A percentile compares a stretch with the other conserved stretches of the same genome.
phyloP scores from a whole-genome alignment of 2,329 filamentous ascomycete genomes.

The Immersiporthe knoxdaviesiana region DNA sequence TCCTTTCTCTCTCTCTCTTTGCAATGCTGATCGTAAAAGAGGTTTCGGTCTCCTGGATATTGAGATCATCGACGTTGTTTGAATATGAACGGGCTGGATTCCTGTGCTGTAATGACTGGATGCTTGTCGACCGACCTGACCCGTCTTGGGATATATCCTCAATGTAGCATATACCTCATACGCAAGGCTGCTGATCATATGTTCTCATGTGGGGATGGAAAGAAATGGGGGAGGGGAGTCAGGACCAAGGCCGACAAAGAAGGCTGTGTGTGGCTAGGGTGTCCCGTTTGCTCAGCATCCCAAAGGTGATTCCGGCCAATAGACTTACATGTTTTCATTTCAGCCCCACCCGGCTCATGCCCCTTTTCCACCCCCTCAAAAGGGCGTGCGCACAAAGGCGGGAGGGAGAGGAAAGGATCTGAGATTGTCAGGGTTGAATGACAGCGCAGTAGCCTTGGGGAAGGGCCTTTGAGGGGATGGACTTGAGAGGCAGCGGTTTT shows the following conservation, averaged over 20 bases:
- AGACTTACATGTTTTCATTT: neutral
- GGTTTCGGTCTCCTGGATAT: too few relatives aligned
- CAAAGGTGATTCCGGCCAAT: neutral
- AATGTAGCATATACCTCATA: neutral
- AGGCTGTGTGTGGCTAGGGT: neutral
- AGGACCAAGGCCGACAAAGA: too few relatives aligned
- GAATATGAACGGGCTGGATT: too few relatives aligned
- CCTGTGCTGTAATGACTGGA: too few relatives aligned
- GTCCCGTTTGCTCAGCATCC: neutral
- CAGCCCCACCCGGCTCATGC: neutral
- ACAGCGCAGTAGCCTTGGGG: neutral
- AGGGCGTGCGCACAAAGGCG: neutral
- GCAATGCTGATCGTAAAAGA: too few relatives aligned
- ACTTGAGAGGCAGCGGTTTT: too few relatives aligned
- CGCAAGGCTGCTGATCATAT: neutral
- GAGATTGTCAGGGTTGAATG: neutral
- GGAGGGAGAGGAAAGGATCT: neutral
- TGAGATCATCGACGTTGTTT: too few relatives aligned
- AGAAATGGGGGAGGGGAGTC: neutral
- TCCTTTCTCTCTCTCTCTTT: neutral
- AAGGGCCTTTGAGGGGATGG: too few relatives aligned
- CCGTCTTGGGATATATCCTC: too few relatives aligned
- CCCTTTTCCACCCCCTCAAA: too few relatives aligned
- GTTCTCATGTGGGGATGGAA: neutral
- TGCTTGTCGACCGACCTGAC: too few relatives aligned